Percentiles rank a stretch among this genome's conserved stretches.
These are phyloP conservation scores for Physcomitrium patens DNA, from an alignment of 225 moss, liverwort and hornwort genomes.

Conservation along the genomic window DNA sequence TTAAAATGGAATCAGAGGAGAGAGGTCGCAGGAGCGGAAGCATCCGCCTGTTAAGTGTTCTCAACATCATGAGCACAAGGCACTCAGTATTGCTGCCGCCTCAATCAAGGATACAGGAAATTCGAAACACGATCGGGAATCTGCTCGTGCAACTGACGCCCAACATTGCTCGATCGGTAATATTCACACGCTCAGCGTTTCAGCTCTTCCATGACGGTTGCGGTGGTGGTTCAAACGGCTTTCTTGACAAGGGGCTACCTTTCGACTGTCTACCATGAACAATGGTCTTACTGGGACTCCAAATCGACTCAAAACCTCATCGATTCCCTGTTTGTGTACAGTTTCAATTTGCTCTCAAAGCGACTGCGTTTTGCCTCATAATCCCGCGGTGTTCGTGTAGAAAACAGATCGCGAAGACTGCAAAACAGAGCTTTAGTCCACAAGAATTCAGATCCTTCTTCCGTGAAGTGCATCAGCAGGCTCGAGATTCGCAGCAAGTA, in stretches of 20 bases:
- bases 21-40: not conserved
- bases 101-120: not conserved
- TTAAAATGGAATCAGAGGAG: constrained; percentile 10
- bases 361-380: no score
- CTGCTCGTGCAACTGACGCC: not conserved
- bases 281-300: no score
- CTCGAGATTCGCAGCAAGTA: no score
- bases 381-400: no score
- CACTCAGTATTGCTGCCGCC: not conserved
- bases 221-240: not conserved
- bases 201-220: not conserved
- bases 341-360: no score
- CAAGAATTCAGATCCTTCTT: no score
- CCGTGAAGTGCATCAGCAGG: no score
- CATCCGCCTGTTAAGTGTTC: constrained; percentile 21
- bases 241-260: not conserved
- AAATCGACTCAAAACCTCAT: no score
- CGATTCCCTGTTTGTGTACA: no score
- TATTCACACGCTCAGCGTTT: not conserved
- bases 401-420: no score
- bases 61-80: constrained; percentile 20
- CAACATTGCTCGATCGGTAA: not conserved
- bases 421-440: no score
- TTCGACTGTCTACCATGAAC: not conserved
- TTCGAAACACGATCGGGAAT: not conserved